Percentiles rank a stretch among this genome's conserved stretches.
Evolutionary conservation across 352 stramenopile species (phyloP).

Genomic region (Globisporangium echinulatum): DNA sequence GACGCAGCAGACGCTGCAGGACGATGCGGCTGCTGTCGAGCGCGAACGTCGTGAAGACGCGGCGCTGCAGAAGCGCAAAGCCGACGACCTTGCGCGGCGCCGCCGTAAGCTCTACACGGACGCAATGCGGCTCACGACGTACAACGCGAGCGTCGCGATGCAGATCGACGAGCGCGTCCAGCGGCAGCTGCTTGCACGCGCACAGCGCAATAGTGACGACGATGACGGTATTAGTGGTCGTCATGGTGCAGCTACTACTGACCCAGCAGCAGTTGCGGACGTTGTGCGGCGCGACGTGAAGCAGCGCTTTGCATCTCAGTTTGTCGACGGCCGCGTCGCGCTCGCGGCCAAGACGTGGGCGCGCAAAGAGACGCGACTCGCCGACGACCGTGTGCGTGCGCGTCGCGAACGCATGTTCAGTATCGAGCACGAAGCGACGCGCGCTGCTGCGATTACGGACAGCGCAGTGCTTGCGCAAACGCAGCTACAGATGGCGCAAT

Average conservation of each 20-base stretch:
- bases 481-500: constrained; percentile 23
- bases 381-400: constrained; percentile 34
- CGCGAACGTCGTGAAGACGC: constrained; percentile 34
- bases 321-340: constrained; percentile 44
- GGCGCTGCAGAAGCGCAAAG: constrained; percentile 23
- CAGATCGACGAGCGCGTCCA: constrained; percentile 69
- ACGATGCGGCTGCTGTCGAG: constrained; percentile 22
- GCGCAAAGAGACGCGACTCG: constrained; percentile 44
- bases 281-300: constrained; percentile 33
- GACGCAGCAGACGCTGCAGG: constrained; percentile 28
- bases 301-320: constrained; percentile 45
- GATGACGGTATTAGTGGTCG: neutral
- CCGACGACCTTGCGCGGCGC: constrained; percentile 29
- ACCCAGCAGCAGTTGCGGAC: constrained; percentile 2
- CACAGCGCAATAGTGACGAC: constrained; percentile 9
- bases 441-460: constrained; percentile 26
- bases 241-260: neutral
- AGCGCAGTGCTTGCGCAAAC: constrained; percentile 28
- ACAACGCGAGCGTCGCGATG: constrained; percentile 56
- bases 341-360: constrained; percentile 70
- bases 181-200: constrained; percentile 26
- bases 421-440: constrained; percentile 45
- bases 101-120: constrained; percentile 42
- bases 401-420: constrained; percentile 40
- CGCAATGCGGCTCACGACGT: constrained; percentile 51